phyloP scores from a whole-genome alignment of 495 filamentous ascomycete species.

The Penicillium dipodomyicola region DNA sequence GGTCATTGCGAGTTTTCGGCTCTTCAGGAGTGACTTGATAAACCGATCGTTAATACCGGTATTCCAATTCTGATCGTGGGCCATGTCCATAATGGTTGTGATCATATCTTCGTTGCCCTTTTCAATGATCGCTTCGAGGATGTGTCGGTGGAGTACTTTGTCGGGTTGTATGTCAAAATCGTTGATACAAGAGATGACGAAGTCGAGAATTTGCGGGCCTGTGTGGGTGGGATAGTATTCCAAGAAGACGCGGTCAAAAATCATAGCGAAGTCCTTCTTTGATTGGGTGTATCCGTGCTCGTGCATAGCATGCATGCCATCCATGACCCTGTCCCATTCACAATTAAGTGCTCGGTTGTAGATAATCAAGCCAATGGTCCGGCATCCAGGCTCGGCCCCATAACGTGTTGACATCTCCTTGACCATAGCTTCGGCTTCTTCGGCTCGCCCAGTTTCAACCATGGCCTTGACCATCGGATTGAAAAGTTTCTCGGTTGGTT shows the following conservation, averaged over 20 bases:
- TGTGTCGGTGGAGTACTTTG: conserved; percentile 41
- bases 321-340: conserved; percentile 44
- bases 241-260: conserved; percentile 46
- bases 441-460: conserved; percentile 36
- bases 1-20: conserved; percentile 34
- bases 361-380: conserved; percentile 40
- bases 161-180: conserved; percentile 40
- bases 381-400: conserved; percentile 32
- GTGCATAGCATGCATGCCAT: conserved; percentile 40
- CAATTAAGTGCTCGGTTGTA: conserved; percentile 38
- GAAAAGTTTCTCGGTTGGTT: conserved; percentile 41
- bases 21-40: conserved; percentile 29
- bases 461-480: conserved; percentile 45
- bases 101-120: conserved; percentile 37
- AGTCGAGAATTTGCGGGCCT: conserved; percentile 33
- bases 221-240: conserved; percentile 44
- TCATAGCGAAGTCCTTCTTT: conserved; percentile 28
- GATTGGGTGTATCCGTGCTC: conserved; percentile 31
- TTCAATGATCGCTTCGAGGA: conserved; percentile 42
- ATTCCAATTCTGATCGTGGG: conserved; percentile 35
- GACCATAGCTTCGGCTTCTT: conserved; percentile 39
- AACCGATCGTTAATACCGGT: conserved; percentile 29
- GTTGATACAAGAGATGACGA: conserved; percentile 36
- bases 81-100: conserved; percentile 27
- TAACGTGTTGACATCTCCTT: conserved; percentile 35